These are phyloP conservation scores for Populus euphratica DNA, from an alignment of 345 rosid genomes.

Conservation along the genomic window DNA sequence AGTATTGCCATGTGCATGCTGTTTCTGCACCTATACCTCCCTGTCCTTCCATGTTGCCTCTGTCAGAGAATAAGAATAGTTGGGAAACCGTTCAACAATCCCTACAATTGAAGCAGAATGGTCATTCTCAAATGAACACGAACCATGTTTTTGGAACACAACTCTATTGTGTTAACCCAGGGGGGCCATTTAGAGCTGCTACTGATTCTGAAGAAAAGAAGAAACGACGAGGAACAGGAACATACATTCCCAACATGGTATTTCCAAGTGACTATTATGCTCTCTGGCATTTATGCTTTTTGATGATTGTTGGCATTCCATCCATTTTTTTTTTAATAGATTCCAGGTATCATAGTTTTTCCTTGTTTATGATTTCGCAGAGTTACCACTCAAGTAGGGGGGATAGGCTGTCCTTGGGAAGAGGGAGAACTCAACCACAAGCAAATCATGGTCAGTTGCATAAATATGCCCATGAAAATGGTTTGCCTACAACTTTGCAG, in stretches of 20 bases:
- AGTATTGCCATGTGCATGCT: conserved; percentile 6
- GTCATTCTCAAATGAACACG: conserved; percentile 9
- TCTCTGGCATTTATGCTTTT: neutral
- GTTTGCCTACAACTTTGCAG: conserved; percentile 5
- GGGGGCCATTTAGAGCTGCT: neutral
- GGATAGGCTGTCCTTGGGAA: conserved; percentile 5
- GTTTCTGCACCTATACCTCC: neutral
- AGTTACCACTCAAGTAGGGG: conserved; percentile 4
- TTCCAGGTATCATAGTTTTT: neutral
- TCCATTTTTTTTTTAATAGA: neutral
- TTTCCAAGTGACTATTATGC: neutral
- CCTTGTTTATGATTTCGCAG: conserved; percentile 11
- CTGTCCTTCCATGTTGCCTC: conserved; percentile 8
- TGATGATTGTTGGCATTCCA: neutral
- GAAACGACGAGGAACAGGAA: conserved; percentile 26
- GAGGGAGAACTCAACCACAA: conserved; percentile 10
- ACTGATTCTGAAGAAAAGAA: conserved; percentile 13
- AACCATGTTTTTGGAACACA: conserved; percentile 8
- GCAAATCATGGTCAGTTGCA: conserved; percentile 5
- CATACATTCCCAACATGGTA: conserved; percentile 35
- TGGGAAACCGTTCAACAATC: conserved; percentile 16
- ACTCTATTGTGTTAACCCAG: conserved; percentile 1
- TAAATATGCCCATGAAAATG: conserved; percentile 5
- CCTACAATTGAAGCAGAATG: conserved; percentile 11
- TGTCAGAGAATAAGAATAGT: conserved; percentile 4